phyloP scores from a whole-genome alignment of 2,329 filamentous ascomycete genomes.

The Penicillium sp. region DNA sequence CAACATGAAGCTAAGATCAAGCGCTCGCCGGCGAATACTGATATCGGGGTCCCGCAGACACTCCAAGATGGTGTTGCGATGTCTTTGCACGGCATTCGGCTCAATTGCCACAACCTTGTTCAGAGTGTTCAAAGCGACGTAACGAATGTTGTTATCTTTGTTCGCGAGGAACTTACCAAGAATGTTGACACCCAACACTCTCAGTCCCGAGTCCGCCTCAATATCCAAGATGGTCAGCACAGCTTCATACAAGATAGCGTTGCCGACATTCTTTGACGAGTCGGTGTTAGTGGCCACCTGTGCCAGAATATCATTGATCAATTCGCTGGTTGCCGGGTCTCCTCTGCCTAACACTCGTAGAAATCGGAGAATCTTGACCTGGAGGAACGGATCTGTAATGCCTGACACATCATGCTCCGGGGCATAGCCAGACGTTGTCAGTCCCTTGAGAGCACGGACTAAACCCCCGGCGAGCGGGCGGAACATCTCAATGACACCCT shows the following conservation, averaged over 20 bases:
- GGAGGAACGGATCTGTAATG: slow-evolving; percentile 94
- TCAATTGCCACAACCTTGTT: slow-evolving; percentile 98
- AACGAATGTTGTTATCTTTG: slow-evolving; percentile 97
- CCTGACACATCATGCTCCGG: slow-evolving; percentile 98
- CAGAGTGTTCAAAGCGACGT: slow-evolving; percentile 92
- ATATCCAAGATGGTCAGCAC: slow-evolving; percentile 97
- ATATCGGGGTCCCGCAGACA: slow-evolving; percentile 96
- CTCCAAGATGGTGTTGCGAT: slow-evolving; percentile 95
- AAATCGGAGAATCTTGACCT: slow-evolving; percentile 89
- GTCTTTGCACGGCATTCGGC: slow-evolving; percentile 92
- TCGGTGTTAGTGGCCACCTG: slow-evolving; percentile 98
- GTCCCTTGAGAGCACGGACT: slow-evolving; percentile 82
- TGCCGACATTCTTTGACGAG: slow-evolving; percentile 95
- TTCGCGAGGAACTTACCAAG: slow-evolving; percentile 98
- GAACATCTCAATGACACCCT: slow-evolving; percentile 85
- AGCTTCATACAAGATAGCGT: slow-evolving; percentile 95
- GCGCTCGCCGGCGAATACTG: slow-evolving; percentile 88
- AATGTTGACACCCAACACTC: slow-evolving; percentile 95
- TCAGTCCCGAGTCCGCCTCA: slow-evolving; percentile 88
- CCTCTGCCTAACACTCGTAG: slow-evolving; percentile 81
- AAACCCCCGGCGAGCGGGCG: slow-evolving; percentile 75
- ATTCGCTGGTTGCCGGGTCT: slow-evolving; percentile 81
- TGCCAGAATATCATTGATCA: slow-evolving; percentile 97
- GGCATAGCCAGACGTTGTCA: slow-evolving; percentile 92
- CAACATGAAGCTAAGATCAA: slow-evolving; percentile 94